Evolutionary conservation across 2,329 filamentous ascomycete genomes (phyloP).

Genomic region (Pseudogymnoascus sp.): DNA sequence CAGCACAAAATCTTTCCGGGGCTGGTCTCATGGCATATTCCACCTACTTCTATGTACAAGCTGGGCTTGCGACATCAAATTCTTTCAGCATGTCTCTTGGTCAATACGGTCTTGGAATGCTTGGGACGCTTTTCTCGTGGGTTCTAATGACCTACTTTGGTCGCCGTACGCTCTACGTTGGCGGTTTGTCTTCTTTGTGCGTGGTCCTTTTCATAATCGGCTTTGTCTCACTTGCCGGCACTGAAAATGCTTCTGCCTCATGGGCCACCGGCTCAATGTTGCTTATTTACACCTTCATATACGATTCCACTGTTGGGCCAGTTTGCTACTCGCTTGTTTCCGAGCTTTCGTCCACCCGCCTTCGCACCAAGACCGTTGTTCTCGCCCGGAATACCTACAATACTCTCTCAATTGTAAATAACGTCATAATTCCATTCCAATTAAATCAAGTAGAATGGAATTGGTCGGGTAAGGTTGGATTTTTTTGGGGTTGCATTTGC

Average conservation of each 20-base stretch:
- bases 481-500: slow-evolving; percentile 80
- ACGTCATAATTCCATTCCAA: slow-evolving; percentile 22
- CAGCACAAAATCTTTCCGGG: slow-evolving; percentile 50
- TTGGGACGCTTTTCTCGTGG: slow-evolving; percentile 45
- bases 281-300: slow-evolving; percentile 35
- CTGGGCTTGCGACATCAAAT: slow-evolving; percentile 41
- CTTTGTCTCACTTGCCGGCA: slow-evolving; percentile 36
- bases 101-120: slow-evolving; percentile 38
- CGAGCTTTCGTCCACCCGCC: slow-evolving; percentile 34
- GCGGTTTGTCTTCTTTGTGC: slow-evolving; percentile 37
- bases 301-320: slow-evolving; percentile 38
- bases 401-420: slow-evolving; percentile 25
- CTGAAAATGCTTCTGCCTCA: slow-evolving; percentile 31
- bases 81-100: slow-evolving; percentile 49
- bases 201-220: slow-evolving; percentile 40
- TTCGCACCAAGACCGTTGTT: slow-evolving; percentile 34
- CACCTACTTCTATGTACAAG: slow-evolving; percentile 21
- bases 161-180: slow-evolving; percentile 45
- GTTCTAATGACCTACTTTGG: slow-evolving; percentile 40
- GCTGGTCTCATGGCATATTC: background rate
- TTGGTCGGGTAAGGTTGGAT: slow-evolving; percentile 76
- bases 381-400: slow-evolving; percentile 33
- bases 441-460: slow-evolving; percentile 56
- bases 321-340: slow-evolving; percentile 36
- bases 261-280: slow-evolving; percentile 38